A percentile compares a stretch with the other conserved stretches of the same genome.
Conservation (phyloP, 2,329 filamentous ascomycete species). For the Tolypocladium tropicale region DNA sequence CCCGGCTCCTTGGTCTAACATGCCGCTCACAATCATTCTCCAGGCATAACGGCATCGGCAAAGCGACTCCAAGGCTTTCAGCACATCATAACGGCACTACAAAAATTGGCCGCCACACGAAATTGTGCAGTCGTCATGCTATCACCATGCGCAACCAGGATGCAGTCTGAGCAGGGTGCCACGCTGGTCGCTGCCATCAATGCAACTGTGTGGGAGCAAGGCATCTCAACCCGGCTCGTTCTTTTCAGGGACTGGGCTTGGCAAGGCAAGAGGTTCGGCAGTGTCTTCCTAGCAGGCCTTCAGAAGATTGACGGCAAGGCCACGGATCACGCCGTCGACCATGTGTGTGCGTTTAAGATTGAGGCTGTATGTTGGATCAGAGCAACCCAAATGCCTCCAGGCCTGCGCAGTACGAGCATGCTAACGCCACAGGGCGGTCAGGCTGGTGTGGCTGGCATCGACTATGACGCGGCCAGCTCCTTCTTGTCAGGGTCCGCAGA, state of each 20-base stretch:
- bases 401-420: constrained; percentile 8
- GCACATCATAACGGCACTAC: constrained; percentile 57
- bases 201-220: constrained; percentile 70
- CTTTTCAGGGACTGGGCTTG: constrained; percentile 70
- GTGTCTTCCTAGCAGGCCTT: constrained; percentile 50
- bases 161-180: constrained; percentile 56
- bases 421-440: constrained; percentile 18
- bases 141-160: constrained; percentile 74
- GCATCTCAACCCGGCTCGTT: constrained; percentile 61
- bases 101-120: constrained; percentile 63
- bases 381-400: not conserved
- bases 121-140: constrained; percentile 66
- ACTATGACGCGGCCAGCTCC: constrained; percentile 24
- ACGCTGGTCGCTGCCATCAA: constrained; percentile 67
- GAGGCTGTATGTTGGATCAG: constrained; percentile 26
- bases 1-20: not conserved
- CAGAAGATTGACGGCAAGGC: constrained; percentile 52
- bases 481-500: constrained; percentile 23
- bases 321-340: constrained; percentile 27
- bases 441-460: constrained; percentile 32
- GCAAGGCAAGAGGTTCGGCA: constrained; percentile 32
- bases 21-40: constrained; percentile 3
- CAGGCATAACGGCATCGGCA: constrained; percentile 26
- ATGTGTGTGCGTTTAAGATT: constrained; percentile 39
- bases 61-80: constrained; percentile 44